Conservation (phyloP, 2,329 filamentous ascomycete genomes). For the Cercospora canescens region DNA sequence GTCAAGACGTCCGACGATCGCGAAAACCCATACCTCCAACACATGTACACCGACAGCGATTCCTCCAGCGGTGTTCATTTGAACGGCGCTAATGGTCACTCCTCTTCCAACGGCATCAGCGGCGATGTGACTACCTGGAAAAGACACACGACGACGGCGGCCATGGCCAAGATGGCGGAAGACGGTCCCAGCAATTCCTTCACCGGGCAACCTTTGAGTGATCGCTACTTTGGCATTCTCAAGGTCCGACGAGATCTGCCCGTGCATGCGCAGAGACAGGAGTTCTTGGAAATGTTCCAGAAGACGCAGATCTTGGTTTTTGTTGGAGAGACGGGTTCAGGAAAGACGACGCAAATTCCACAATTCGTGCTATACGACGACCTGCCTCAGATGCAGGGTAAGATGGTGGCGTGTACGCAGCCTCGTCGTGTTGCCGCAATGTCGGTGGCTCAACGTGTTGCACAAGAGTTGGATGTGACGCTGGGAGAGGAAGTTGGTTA, state of each 20-base stretch:
- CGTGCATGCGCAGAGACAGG: constrained; percentile 86
- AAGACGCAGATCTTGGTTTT: constrained; percentile 95
- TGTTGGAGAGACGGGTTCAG: constrained; percentile 97
- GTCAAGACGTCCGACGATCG: constrained; percentile 58
- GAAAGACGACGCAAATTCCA: constrained; percentile 98
- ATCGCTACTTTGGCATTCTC: constrained; percentile 87
- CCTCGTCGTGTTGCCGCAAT: constrained; percentile 97
- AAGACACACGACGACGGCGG: constrained; percentile 77
- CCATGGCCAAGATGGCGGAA: constrained; percentile 72
- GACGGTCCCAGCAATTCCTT: constrained; percentile 83
- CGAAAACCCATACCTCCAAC: constrained; percentile 87
- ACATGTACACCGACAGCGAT: constrained; percentile 64
- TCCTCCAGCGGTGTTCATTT: constrained; percentile 33
- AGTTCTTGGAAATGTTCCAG: constrained; percentile 93
- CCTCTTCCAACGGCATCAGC: neutral
- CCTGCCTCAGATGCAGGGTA: constrained; percentile 78
- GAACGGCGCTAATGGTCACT: constrained; percentile 21
- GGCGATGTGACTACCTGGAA: constrained; percentile 61
- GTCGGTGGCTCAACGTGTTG: constrained; percentile 97
- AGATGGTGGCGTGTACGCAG: constrained; percentile 96
- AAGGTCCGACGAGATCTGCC: constrained; percentile 81
- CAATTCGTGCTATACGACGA: constrained; percentile 98
- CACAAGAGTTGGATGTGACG: constrained; percentile 91
- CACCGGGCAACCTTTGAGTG: constrained; percentile 73
- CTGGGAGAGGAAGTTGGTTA: constrained; percentile 96